Evolutionary conservation across 352 stramenopile genomes (phyloP).

Genomic region (Phytophthora uliginosa): DNA sequence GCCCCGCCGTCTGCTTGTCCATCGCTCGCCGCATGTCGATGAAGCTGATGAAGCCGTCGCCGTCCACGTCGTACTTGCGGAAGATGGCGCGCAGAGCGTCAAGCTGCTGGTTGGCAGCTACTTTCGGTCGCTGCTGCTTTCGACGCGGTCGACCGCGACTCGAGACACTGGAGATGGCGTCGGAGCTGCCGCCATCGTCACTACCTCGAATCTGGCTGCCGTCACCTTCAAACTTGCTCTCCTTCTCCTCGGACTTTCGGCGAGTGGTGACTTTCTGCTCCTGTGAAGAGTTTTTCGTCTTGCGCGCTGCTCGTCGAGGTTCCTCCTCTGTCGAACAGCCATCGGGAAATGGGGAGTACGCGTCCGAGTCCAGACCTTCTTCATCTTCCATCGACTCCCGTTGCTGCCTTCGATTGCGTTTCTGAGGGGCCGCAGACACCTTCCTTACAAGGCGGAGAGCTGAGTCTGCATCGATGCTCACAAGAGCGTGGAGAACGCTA

Average conservation of each 20-base stretch:
- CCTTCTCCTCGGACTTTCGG: not conserved
- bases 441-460: slow-evolving; percentile 24
- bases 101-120: not conserved
- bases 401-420: not conserved
- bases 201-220: slow-evolving; percentile 1
- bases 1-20: slow-evolving; percentile 16
- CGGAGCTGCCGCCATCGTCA: not conserved
- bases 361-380: slow-evolving; percentile 46
- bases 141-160: slow-evolving; percentile 3
- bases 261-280: slow-evolving; percentile 4
- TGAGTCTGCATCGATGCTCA: slow-evolving; percentile 63
- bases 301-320: slow-evolving; percentile 1
- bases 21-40: slow-evolving; percentile 56
- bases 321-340: slow-evolving; percentile 13
- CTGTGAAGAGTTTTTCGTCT: not conserved
- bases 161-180: not conserved
- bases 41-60: slow-evolving; percentile 60
- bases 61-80: slow-evolving; percentile 59
- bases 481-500: slow-evolving; percentile 50
- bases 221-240: slow-evolving; percentile 5
- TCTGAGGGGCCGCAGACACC: not conserved
- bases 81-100: slow-evolving; percentile 50
- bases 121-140: not conserved
- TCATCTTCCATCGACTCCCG: slow-evolving; percentile 5
- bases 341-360: slow-evolving; percentile 43